Base-by-base conservation (phyloP, 371 early-diverging fungal species). In the Mucor piriformis region DNA sequence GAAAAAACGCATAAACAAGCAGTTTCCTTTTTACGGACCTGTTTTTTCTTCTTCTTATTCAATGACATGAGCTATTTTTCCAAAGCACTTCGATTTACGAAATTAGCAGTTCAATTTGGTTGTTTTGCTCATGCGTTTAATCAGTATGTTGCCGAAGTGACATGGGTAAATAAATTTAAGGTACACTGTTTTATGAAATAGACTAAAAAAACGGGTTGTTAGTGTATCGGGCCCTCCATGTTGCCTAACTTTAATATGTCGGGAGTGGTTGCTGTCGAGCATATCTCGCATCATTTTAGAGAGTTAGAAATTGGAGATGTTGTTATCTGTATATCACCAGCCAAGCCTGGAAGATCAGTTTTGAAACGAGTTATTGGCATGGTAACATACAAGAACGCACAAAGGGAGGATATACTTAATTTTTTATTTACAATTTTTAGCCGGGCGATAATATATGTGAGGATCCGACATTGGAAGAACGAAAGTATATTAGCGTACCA, bases 211-310 rank as follows among this genome's bases (percentile, higher is more conserved):
- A n/a, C 15, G 25, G 21, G 18, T 32, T 24, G 4, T 38, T 18
- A 89, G 93, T 89, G 90, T 66, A 72, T 86, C 40, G 94, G 94
- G 0, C 94, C 94, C 0, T 91, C 92, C 37, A 94, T 94, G 94
- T 79, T 94, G 3, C 92, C 94, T 1, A 89, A 88, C 16, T 81
- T 92, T 52, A 85, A 88, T 67, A 81, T 86, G 74, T 72, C 79
- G 10, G 88, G 91, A 21, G 46, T 88, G 25, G 84, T 92, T 2
- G 77, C 81, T 6, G 76, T 88, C 34, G 92, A 92, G 38, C 81
- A 83, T 46, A 49, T 92, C 8, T 79, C 86, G 3, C 79, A 74
- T 34, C 77, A 76, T 23, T 78, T 82, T 61, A 68, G 76, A 53
- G 73, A 74, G 0, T 61, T 85, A 15, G 60, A 72, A 33, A 74